Evolutionary conservation across 306 rosid species (phyloP).

Genomic region (Sesbania bispinosa): DNA sequence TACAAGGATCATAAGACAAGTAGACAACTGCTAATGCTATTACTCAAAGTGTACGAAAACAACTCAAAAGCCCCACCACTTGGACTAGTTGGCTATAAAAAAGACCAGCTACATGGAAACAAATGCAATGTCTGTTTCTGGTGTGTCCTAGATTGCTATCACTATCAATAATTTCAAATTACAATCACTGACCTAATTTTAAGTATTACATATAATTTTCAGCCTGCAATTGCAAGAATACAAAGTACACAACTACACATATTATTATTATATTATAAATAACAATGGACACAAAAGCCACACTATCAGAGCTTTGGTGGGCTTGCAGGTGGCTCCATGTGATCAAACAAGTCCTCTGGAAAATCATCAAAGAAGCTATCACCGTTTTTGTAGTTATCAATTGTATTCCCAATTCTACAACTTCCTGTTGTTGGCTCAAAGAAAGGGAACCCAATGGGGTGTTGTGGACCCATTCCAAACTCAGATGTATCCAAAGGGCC

Average conservation of each 20-base stretch:
- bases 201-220: not conserved
- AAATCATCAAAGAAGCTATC: conserved; percentile 70
- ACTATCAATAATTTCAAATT: not conserved
- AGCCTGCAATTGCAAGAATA: not conserved
- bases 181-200: not conserved
- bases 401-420: conserved; percentile 31
- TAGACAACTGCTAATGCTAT: no score
- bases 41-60: no score
- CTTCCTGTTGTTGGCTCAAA: conserved; percentile 43
- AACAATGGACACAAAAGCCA: not conserved
- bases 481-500: conserved; percentile 39
- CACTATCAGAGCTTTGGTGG: conserved; percentile 41
- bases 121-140: conserved; percentile 17
- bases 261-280: not conserved
- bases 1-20: no score
- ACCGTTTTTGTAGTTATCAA: conserved; percentile 21
- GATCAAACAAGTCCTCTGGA: conserved; percentile 66
- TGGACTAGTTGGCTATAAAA: not conserved
- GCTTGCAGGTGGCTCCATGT: conserved; percentile 43
- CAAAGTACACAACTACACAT: conserved; percentile 17
- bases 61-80: not conserved
- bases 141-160: not conserved
- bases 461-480: conserved; percentile 35
- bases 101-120: not conserved
- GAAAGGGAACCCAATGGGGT: conserved; percentile 36